Percentiles rank a stretch among this genome's conserved stretches.
phyloP scores from a whole-genome alignment of 345 rosid genomes.

The Lepidium sativum region DNA sequence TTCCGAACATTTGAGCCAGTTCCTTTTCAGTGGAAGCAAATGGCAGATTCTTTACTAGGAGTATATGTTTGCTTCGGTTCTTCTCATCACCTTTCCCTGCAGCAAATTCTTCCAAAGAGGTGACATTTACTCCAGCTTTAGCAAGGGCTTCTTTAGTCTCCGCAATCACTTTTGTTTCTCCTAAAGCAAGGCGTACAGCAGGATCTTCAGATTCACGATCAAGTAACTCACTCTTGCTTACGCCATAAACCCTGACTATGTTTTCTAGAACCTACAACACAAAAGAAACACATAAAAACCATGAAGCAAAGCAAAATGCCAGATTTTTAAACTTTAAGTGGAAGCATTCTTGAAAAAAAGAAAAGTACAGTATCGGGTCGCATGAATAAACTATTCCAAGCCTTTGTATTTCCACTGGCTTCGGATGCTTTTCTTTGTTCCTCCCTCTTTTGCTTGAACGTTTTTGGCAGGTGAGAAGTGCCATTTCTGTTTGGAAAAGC shows the following conservation, averaged over 20 bases:
- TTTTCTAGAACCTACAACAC: conserved; percentile 66
- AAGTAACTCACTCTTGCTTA: conserved; percentile 87
- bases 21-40: conserved; percentile 83
- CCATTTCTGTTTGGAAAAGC: conserved; percentile 25
- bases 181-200: conserved; percentile 93
- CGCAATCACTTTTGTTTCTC: conserved; percentile 89
- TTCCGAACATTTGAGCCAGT: conserved; percentile 73
- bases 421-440: conserved; percentile 87
- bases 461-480: conserved; percentile 35
- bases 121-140: conserved; percentile 73
- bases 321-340: not conserved
- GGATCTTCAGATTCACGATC: conserved; percentile 87
- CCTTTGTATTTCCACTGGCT: conserved; percentile 77
- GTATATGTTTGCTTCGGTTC: conserved; percentile 74
- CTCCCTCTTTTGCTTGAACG: conserved; percentile 66
- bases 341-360: not conserved
- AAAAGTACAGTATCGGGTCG: conserved; percentile 72
- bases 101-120: conserved; percentile 63
- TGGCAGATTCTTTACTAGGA: conserved; percentile 88
- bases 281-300: not conserved
- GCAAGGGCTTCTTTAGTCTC: conserved; percentile 81
- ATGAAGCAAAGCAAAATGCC: not conserved
- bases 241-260: conserved; percentile 73
- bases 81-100: conserved; percentile 45
- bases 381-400: conserved; percentile 97